These are phyloP conservation scores for Chlorella vulgaris DNA, from an alignment of 139 green algal genomes.

Conservation along the genomic window DNA sequence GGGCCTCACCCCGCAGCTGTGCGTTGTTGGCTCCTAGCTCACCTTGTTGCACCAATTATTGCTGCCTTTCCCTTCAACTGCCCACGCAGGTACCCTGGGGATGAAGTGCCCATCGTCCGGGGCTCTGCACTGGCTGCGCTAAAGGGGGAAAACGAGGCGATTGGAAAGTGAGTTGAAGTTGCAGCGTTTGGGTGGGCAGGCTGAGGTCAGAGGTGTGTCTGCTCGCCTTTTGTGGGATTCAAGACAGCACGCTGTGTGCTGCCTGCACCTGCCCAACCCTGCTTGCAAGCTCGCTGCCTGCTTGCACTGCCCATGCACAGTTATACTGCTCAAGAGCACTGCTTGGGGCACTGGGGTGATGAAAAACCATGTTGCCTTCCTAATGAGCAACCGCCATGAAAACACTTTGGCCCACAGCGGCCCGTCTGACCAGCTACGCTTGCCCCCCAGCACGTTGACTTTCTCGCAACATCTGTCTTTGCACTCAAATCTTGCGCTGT, in stretches of 20 bases:
- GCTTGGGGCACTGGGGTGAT: constrained; percentile 15
- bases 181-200: too few species aligned
- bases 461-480: too few species aligned
- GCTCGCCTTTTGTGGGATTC: too few species aligned
- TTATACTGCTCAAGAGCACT: not conserved
- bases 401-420: not conserved
- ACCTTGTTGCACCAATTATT: too few species aligned
- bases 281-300: not conserved
- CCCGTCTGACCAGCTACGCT: not conserved
- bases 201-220: too few species aligned
- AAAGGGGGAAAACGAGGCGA: constrained; percentile 83
- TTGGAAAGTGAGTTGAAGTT: constrained; percentile 67
- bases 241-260: too few species aligned
- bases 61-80: not conserved
- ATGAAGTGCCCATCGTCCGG: constrained; percentile 92
- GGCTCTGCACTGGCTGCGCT: constrained; percentile 86
- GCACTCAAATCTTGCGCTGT: not conserved
- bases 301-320: too few species aligned
- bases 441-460: not conserved
- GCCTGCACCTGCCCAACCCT: not conserved
- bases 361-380: constrained; percentile 33
- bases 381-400: constrained; percentile 22
- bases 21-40: too few species aligned
- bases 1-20: too few species aligned
- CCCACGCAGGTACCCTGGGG: constrained; percentile 82